Percentiles rank a stretch among this genome's conserved stretches.
Evolutionary conservation across 768 basidiomycete species (phyloP).

Genomic region (Russula griseocarnosa): DNA sequence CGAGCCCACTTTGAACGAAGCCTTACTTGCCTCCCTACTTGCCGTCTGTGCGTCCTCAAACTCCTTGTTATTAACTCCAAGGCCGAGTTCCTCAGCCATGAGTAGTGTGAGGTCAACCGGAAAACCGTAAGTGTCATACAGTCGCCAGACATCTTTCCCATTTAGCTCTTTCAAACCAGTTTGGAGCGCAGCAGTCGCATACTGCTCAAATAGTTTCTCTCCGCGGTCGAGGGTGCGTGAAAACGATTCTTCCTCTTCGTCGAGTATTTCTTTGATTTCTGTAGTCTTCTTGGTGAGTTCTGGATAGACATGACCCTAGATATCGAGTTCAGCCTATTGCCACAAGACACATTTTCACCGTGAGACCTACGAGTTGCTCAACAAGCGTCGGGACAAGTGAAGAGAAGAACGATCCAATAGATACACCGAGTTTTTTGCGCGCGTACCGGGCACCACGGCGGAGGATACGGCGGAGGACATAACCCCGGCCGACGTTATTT

Average conservation of each 20-base stretch:
- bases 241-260: slow-evolving; percentile 98
- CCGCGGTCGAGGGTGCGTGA: slow-evolving; percentile 96
- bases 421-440: slow-evolving; percentile 88
- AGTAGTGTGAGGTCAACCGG: slow-evolving; percentile 93
- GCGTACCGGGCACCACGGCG: slow-evolving; percentile 94
- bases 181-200: slow-evolving; percentile 63
- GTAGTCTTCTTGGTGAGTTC: slow-evolving; percentile 79
- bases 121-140: slow-evolving; percentile 98
- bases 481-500: slow-evolving; percentile 93
- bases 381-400: slow-evolving; percentile 85
- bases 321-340: slow-evolving; percentile 12
- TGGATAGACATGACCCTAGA: slow-evolving; percentile 82
- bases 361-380: slow-evolving; percentile 69
- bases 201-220: slow-evolving; percentile 91
- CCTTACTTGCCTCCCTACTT: slow-evolving; percentile 91
- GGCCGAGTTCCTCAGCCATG: slow-evolving; percentile 92
- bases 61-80: slow-evolving; percentile 80
- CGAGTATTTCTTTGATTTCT: slow-evolving; percentile 90
- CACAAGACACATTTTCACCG: background rate
- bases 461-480: slow-evolving; percentile 92
- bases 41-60: slow-evolving; percentile 85
- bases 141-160: slow-evolving; percentile 93
- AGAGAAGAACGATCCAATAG: slow-evolving; percentile 93
- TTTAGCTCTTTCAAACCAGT: slow-evolving; percentile 61
- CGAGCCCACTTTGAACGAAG: slow-evolving; percentile 64